Evolutionary conservation across 495 filamentous ascomycete species (phyloP), one percentile per base, ranked within the genome.

Genomic region (Penicillium arizonense): DNA sequence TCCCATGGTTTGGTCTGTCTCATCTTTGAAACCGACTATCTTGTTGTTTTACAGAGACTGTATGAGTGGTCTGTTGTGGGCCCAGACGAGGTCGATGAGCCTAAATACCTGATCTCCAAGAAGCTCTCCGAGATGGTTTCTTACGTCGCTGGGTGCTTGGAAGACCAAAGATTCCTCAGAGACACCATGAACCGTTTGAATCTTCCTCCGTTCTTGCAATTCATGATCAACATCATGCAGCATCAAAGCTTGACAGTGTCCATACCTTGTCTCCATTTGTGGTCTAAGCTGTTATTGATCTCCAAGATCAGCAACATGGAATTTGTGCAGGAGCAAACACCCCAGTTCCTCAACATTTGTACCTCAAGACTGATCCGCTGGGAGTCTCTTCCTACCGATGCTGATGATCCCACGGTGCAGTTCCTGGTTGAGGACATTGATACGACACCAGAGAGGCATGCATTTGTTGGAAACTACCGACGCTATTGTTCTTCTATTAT

Each of bases 391-490:
- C 87, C 90, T 0, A 81, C 88, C 46, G 88, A 95, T 53, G 87
- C 85, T 0, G 82, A 90, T 13, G 84, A 97, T 65, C 82, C 87
- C 7, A 89, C 86, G 12, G 79, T 92, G 26, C 71, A 89, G 33
- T 91, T 96, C 52, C 79, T 99, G 6, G 72, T 89, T 44, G 91
- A 96, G 54, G 94, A 99, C 65, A 89, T 96, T 30, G 95, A 97
- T 67, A 97, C 94, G 0, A 77, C 92, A 28, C 95, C 95, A 2
- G 95, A 99, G 67, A 79, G 89, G 21, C 94, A 99, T 72, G 89
- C 92, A 11, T 99, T 99, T 65, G 80, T 97, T n/a, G 93, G 94
- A 1, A 97, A 97, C 60, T 99, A 97, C 65, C 78, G 92, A 20
- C 82, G 95, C 41, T 97, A 95, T 59, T 94, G 91, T 65, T 82